Evolutionary conservation across 2,329 filamentous ascomycete species (phyloP).

Genomic region (Penicillium brevicompactum): DNA sequence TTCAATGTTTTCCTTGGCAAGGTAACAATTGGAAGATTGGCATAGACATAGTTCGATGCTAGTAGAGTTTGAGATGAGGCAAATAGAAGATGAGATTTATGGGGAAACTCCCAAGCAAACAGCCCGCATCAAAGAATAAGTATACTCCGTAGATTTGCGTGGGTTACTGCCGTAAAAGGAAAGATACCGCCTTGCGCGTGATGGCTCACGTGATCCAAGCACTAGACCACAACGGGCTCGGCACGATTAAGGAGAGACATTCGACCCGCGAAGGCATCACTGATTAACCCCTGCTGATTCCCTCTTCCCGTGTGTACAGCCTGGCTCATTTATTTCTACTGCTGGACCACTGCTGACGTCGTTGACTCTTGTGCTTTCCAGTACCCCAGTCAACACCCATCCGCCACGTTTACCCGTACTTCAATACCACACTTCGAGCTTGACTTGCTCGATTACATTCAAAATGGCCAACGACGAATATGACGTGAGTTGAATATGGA

Average conservation of each 20-base stretch:
- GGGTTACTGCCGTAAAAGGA: constrained; percentile 2
- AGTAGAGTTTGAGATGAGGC: background rate
- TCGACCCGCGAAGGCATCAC: constrained; percentile 19
- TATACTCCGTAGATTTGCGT: background rate
- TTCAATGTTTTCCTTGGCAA: too few relatives aligned
- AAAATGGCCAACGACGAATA: constrained; percentile 99
- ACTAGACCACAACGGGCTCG: constrained; percentile 10
- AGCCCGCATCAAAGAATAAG: background rate
- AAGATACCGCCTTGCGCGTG: constrained; percentile 5
- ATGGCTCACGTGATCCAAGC: constrained; percentile 20
- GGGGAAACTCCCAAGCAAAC: background rate
- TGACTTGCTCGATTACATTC: constrained; percentile 26
- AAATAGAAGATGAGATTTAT: background rate
- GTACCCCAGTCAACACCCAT: constrained; percentile 1
- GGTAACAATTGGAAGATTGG: too few relatives aligned
- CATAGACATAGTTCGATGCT: too few relatives aligned
- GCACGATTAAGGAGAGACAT: constrained; percentile 24
- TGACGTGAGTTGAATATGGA: constrained; percentile 71
- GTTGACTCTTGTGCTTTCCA: background rate
- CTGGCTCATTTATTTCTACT: constrained; percentile 1
- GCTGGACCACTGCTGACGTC: background rate
- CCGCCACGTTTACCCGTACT: constrained; percentile 12
- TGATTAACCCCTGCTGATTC: constrained; percentile 21
- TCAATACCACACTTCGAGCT: constrained; percentile 20
- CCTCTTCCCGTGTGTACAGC: constrained; percentile 9